Evolutionary conservation across 805 yeast genomes (phyloP).

Genomic region (Cyberlindnera saturnus): DNA sequence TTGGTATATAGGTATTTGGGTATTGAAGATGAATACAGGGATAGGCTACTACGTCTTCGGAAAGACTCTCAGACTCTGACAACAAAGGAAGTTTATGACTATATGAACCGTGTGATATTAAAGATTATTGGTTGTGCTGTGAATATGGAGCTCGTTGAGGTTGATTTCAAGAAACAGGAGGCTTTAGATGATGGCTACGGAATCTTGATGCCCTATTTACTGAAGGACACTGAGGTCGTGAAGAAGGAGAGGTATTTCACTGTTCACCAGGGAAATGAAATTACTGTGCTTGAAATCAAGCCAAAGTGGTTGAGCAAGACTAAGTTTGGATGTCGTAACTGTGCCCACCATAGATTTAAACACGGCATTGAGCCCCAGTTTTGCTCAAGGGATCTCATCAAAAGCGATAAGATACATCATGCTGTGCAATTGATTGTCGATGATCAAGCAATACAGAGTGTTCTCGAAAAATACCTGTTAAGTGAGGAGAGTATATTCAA

Average conservation of each 20-base stretch:
- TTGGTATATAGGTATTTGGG: conserved; percentile 37
- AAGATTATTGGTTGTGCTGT: conserved; percentile 27
- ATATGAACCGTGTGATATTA: conserved; percentile 2
- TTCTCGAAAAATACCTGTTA: conserved; percentile 19
- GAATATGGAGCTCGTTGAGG: conserved; percentile 13
- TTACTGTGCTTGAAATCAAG: conserved; percentile 41
- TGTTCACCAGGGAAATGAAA: conserved; percentile 18
- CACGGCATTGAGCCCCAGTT: conserved; percentile 28
- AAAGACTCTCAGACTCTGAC: conserved; percentile 17
- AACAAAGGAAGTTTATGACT: conserved; percentile 13
- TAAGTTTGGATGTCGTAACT: conserved; percentile 43
- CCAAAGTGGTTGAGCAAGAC: conserved; percentile 52
- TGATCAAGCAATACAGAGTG: neutral
- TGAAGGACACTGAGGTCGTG: conserved; percentile 26
- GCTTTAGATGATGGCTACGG: conserved; percentile 35
- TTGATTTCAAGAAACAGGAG: conserved; percentile 4
- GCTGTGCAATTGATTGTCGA: conserved; percentile 1
- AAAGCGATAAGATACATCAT: neutral
- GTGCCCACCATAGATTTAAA: conserved; percentile 41
- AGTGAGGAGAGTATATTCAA: conserved; percentile 18
- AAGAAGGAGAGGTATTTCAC: conserved; percentile 32
- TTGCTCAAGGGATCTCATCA: conserved; percentile 40
- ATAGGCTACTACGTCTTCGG: conserved; percentile 27
- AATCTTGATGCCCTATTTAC: conserved; percentile 36
- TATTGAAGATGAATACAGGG: conserved; percentile 24